Evolutionary conservation across 2,329 filamentous ascomycete genomes (phyloP).

Genomic region (Calonectria crousiana): DNA sequence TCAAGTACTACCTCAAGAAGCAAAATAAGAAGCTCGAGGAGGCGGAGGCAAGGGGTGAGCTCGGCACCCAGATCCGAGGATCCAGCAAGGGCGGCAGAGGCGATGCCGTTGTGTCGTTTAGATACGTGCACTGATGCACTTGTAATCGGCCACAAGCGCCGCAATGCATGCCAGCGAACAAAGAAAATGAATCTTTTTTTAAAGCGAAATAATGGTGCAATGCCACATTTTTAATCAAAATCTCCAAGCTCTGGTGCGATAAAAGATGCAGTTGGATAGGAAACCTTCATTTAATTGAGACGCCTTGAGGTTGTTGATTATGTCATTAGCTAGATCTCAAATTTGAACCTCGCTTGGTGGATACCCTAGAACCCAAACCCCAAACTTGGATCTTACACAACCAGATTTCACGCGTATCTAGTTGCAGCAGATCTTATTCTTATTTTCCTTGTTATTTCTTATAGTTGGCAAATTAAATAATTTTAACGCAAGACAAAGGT

Average conservation of each 20-base stretch:
- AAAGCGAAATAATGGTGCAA: background rate
- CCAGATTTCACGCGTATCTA: background rate
- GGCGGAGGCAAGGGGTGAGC: slow-evolving; percentile 33
- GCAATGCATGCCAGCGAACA: background rate
- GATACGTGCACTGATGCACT: slow-evolving; percentile 16
- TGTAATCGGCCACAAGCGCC: background rate
- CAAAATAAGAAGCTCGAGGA: slow-evolving; percentile 39
- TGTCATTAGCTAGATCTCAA: background rate
- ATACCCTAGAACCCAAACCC: background rate
- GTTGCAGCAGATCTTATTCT: no score
- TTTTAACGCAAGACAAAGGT: background rate
- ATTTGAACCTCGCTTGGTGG: background rate
- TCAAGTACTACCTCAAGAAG: slow-evolving; percentile 43
- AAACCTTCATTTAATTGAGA: background rate
- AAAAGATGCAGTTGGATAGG: background rate
- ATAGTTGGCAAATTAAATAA: background rate
- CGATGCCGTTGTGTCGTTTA: slow-evolving; percentile 20
- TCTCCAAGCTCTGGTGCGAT: background rate
- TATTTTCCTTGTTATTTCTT: no score
- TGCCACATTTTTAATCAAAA: background rate
- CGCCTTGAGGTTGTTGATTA: background rate
- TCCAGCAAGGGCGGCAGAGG: background rate
- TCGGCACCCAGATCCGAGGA: slow-evolving; percentile 1
- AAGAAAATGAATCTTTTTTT: background rate
- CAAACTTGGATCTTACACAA: background rate